These are phyloP conservation scores for Hordeum marinum DNA, from an alignment of 176 grass and related monocot genomes.

Conservation along the genomic window DNA sequence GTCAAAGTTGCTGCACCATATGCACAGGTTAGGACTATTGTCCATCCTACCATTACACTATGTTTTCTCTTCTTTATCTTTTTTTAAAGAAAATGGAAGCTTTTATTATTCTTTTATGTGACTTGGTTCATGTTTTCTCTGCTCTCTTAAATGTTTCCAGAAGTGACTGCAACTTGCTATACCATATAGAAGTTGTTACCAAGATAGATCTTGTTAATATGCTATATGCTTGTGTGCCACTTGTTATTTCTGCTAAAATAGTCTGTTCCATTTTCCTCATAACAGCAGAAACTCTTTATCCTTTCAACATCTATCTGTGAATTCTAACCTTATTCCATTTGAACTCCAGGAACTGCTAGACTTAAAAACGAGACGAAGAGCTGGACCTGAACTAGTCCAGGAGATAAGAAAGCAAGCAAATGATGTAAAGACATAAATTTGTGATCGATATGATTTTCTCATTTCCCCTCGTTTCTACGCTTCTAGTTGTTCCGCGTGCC, in stretches of 20 bases:
- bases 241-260: constrained; percentile 9
- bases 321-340: constrained; percentile 20
- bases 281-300: background rate
- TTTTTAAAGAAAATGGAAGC: no score
- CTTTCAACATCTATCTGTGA: constrained; percentile 15
- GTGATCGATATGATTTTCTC: background rate
- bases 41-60: background rate
- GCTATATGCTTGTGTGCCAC: background rate
- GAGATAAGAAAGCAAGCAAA: constrained; percentile 97
- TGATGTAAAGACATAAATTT: constrained; percentile 53
- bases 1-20: constrained; percentile 89
- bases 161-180: background rate
- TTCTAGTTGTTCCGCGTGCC: constrained; percentile 1
- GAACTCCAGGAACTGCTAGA: constrained; percentile 76
- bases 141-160: background rate
- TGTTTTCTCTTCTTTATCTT: background rate
- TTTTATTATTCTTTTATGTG: no score
- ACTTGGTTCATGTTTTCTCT: background rate
- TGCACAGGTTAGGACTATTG: constrained; percentile 56
- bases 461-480: background rate
- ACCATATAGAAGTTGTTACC: background rate
- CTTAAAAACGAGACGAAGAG: constrained; percentile 51
- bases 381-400: constrained; percentile 60
- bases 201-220: background rate
- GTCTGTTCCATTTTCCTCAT: background rate